Percentiles rank a stretch among this genome's conserved stretches.
These are phyloP conservation scores for Globisporangium radiosum DNA, from an alignment of 352 stramenopile species.

Conservation along the genomic window DNA sequence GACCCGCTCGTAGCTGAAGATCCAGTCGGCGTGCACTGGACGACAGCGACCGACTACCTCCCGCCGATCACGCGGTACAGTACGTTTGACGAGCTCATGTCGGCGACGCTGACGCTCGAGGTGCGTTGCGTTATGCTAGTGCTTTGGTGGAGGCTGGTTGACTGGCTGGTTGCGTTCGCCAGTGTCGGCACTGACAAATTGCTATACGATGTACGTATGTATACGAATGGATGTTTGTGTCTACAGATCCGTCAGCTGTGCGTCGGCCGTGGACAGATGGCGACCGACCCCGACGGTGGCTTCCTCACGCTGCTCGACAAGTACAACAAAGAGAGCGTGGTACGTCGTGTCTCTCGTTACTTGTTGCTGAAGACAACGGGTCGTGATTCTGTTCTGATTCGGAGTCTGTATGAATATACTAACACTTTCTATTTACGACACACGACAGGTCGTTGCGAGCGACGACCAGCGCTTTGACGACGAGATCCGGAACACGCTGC, in stretches of 20 bases:
- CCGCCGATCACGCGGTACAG: slow-evolving; percentile 83
- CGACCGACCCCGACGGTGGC: slow-evolving; percentile 73
- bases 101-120: slow-evolving; percentile 80
- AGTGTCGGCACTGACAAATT: not conserved
- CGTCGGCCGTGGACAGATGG: slow-evolving; percentile 79
- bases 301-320: slow-evolving; percentile 81
- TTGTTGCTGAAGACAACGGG: too few species aligned
- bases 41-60: slow-evolving; percentile 56
- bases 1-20: slow-evolving; percentile 72
- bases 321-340: slow-evolving; percentile 60
- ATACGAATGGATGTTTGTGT: not conserved
- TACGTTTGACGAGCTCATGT: slow-evolving; percentile 89
- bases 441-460: slow-evolving; percentile 21
- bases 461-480: slow-evolving; percentile 63
- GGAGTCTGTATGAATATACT: too few species aligned
- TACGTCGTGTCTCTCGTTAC: too few species aligned
- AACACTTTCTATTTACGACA: too few species aligned
- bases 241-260: slow-evolving; percentile 68
- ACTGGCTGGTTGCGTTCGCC: not conserved
- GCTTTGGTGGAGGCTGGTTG: not conserved
- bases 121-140: slow-evolving; percentile 16
- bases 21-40: slow-evolving; percentile 66
- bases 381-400: too few species aligned
- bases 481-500: slow-evolving; percentile 77
- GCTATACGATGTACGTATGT: not conserved